Evolutionary conservation across 1,139 yeast genomes (phyloP), one percentile per base, ranked within the genome.

Genomic region (Pichia sp.): DNA sequence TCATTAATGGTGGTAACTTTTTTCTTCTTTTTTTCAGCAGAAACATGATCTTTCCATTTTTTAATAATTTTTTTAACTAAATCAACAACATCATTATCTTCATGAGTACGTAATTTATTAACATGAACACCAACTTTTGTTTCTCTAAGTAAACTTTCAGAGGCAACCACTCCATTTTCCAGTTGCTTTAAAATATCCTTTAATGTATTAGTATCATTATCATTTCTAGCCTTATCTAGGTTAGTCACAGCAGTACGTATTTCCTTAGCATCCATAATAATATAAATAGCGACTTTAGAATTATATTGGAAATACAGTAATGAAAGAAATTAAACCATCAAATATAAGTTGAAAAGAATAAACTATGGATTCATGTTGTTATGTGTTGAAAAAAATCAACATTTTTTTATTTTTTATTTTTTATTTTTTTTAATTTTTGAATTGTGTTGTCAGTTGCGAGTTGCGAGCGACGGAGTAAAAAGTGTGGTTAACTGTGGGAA

Each of bases 91-190:
- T 83, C 86, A 29, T 74, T 59, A 63, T 86, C 87, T 29, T 72
- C 61, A 56, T 86, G 86, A 9, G 84, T 70, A 57, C 95, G 78
- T 62, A 84, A 80, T 67, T 88, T 89, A 69, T 94, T 94, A 43
- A 92, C 97, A 6, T 92, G 94, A 30, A 92, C 94, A 53, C 98
- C 98, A n/a, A 92, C 92, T 66, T 88, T 89, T n/a, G 98, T 92
- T 63, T 90, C 88, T 62, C 96, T 74, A 47, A 92, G 72, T 40
- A 90, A 74, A 63, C 82, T 79, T 64, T 92, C 97, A 1, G 95
- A 82, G 9, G 97, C 96, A 57, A 74, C 73, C 45, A 89, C 88
- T 10, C 86, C 88, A 53, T 76, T 80, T 58, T 84, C 81, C 52
- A 92, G 71, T 39, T 78, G 74, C 43, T 74, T 77, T 58, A 92